Percentiles rank a stretch among this genome's conserved stretches.
Conservation (phyloP, 768 basidiomycete species). For the Kwoniella dendrophila region DNA sequence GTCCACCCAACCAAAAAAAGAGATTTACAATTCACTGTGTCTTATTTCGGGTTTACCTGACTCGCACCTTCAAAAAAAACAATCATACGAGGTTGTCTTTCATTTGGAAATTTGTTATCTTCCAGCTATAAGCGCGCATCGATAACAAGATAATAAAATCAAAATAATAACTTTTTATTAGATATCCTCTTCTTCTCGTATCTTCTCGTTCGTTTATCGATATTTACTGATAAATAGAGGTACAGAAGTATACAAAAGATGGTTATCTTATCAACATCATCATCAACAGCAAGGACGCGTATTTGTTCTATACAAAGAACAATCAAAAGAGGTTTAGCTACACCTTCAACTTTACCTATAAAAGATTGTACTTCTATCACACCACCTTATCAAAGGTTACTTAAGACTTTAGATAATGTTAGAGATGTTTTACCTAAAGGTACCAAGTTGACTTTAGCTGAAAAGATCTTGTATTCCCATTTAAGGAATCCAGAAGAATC, state of each 20-base stretch:
- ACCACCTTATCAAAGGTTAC: constrained; percentile 76
- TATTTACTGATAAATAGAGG: no score
- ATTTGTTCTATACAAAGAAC: not conserved
- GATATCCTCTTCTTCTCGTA: no score
- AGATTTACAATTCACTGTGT: constrained; percentile 1
- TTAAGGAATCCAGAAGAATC: constrained; percentile 74
- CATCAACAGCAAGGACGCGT: no score
- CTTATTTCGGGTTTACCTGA: no score
- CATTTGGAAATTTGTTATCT: no score
- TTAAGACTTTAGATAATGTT: constrained; percentile 70
- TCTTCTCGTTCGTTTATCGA: no score
- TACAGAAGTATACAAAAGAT: no score
- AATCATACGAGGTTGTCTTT: no score
- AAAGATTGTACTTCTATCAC: constrained; percentile 74
- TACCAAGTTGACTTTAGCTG: constrained; percentile 86
- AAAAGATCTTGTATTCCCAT: constrained; percentile 97
- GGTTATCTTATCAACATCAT: not conserved
- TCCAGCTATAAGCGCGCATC: no score
- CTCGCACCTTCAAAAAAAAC: no score
- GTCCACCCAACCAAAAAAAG: constrained; percentile 14
- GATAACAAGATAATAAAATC: no score
- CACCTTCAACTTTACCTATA: constrained; percentile 57
- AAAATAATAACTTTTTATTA: no score
- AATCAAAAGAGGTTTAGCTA: constrained; percentile 43
- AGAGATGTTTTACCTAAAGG: constrained; percentile 66